Evolutionary conservation across 805 yeast genomes (phyloP), one percentile per base, ranked within the genome.

Genomic region (Metschnikowia dekortorum): DNA sequence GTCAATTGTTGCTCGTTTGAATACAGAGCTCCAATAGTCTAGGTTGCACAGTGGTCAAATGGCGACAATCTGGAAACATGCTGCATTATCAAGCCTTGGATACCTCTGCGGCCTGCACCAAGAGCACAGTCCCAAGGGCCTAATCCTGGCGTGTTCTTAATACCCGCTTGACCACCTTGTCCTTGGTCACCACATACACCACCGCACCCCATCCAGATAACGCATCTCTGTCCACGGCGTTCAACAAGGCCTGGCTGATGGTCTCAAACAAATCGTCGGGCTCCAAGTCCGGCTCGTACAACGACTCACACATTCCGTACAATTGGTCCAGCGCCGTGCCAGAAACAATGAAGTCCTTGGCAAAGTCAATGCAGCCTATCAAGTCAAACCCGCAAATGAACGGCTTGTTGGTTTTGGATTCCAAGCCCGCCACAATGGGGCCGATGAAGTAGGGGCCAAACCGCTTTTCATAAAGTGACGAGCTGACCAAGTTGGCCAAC

Each of bases 201-300:
- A 89, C 87, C 8, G 96, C 97, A 63, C 99, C 99, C 97, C 97
- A 94, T 58, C 99, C 99, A 31, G 96, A 85, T 51, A 94, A 77
- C 6, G 97, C 96, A 70, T 94, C 99, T 77, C 99, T 87, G 70
- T 94, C 99, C 35, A 87, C 95, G 16, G 97, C 98, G 66, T 87
- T 89, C 74, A 94, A 75, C 52, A 94, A 74, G 1, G 97, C 92
- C 71, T 94, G 99, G 59, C 95, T 84, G 58, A 90, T 87, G 38
- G 98, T 92, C 70, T 94, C 98, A 65, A 94, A 94, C 59, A 94
- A 75, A 68, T 94, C 97, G 59, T 94, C 98, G 6, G 98, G 90
- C 67, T 83, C 97, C 60, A 95, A 76, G 63, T 87, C 75, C 39
- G 98, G 97, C 71, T 94, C 98, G 70, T 90, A 95, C 52, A 94